Evolutionary conservation across 2,329 filamentous ascomycete genomes (phyloP).

Genomic region (Penicillium sp.): DNA sequence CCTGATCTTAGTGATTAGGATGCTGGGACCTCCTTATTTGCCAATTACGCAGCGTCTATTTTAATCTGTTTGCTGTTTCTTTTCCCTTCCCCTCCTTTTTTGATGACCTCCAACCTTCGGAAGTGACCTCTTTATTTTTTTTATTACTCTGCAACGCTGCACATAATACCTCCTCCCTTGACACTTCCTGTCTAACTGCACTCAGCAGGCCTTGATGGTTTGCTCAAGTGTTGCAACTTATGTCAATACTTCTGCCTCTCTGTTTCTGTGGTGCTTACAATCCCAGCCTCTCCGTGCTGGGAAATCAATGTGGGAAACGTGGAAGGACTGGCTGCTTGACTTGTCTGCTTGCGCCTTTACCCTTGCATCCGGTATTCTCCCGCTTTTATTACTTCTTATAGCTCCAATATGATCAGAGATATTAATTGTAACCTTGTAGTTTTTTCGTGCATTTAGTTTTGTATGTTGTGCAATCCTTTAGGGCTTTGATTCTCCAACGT

Average conservation of each 20-base stretch:
- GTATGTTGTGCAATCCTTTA: background rate
- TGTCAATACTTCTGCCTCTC: constrained; percentile 15
- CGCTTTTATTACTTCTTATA: constrained; percentile 3
- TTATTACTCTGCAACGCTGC: constrained; percentile 15
- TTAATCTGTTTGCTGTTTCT: constrained; percentile 3
- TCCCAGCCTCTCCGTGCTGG: background rate
- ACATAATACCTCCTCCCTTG: constrained; percentile 24
- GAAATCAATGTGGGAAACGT: background rate
- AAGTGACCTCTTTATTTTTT: background rate
- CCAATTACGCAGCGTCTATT: constrained; percentile 7
- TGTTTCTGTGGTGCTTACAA: background rate
- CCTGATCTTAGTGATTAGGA: constrained; percentile 46
- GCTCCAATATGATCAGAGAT: constrained; percentile 13
- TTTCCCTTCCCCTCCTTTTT: constrained; percentile 7
- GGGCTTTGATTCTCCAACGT: background rate
- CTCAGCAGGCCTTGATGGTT: constrained; percentile 17
- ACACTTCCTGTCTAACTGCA: constrained; percentile 8
- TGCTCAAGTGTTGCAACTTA: background rate
- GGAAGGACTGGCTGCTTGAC: constrained; percentile 5
- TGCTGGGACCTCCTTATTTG: background rate
- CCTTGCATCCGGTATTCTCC: constrained; percentile 11
- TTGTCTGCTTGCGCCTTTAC: constrained; percentile 1
- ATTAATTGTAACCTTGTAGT: constrained; percentile 13
- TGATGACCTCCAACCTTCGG: constrained; percentile 15
- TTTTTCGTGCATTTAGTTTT: background rate